These are phyloP conservation scores for Acer saccharum DNA, from an alignment of 345 rosid genomes.

Conservation along the genomic window DNA sequence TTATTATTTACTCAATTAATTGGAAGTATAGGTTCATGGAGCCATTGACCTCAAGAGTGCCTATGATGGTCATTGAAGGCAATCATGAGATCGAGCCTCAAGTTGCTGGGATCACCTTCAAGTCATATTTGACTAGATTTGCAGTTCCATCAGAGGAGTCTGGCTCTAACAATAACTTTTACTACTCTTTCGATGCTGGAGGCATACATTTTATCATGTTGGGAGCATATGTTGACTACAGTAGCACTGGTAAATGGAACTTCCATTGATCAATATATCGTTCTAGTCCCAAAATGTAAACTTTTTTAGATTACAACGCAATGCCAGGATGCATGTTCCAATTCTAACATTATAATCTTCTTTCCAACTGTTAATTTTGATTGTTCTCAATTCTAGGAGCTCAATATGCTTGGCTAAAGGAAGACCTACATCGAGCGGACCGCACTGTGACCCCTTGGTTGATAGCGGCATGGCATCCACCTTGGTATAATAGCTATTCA, in stretches of 20 bases:
- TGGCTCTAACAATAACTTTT: conserved; percentile 69
- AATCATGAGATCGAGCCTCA: conserved; percentile 93
- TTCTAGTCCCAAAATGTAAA: neutral
- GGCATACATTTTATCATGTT: conserved; percentile 82
- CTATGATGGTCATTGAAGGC: conserved; percentile 88
- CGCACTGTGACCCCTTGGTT: conserved; percentile 75
- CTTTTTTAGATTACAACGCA: neutral
- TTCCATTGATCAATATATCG: neutral
- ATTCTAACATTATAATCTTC: conserved; percentile 1
- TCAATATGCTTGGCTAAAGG: conserved; percentile 71
- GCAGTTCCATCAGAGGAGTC: conserved; percentile 76
- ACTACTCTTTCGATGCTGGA: conserved; percentile 87
- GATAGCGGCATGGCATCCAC: conserved; percentile 84
- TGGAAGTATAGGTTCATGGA: conserved; percentile 70
- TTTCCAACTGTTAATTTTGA: neutral
- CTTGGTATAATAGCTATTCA: conserved; percentile 81
- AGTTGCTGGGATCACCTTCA: conserved; percentile 60
- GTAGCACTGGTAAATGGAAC: conserved; percentile 48
- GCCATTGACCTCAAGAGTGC: conserved; percentile 74
- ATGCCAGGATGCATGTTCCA: neutral
- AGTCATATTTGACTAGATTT: conserved; percentile 73
- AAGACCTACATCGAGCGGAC: conserved; percentile 59
- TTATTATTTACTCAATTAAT: conserved; percentile 12
- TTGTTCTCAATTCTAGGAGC: conserved; percentile 45
- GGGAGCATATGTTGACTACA: conserved; percentile 83